A percentile compares a stretch with the other conserved stretches of the same genome.
Evolutionary conservation across 2,329 filamentous ascomycete genomes (phyloP).

Genomic region (Fulvia fulva): DNA sequence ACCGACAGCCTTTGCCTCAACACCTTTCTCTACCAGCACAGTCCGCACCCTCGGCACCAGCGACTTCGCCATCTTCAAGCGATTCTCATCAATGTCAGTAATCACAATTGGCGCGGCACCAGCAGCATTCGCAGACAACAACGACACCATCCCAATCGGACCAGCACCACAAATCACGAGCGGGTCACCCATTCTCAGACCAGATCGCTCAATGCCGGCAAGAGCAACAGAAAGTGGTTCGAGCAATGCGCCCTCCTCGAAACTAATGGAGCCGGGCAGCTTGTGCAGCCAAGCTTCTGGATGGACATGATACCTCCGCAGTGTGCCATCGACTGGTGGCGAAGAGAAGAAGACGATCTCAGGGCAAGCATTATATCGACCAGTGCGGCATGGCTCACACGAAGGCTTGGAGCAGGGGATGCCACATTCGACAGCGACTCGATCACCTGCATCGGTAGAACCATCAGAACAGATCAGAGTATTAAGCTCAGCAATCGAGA

Average conservation of each 20-base stretch:
- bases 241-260: slow-evolving; percentile 44
- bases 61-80: slow-evolving; percentile 37
- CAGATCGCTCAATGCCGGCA: slow-evolving; percentile 40
- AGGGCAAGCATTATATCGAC: slow-evolving; percentile 30
- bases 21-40: slow-evolving; percentile 35
- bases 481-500: not conserved
- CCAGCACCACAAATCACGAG: slow-evolving; percentile 37
- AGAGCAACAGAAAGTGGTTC: slow-evolving; percentile 49
- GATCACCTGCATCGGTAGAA: slow-evolving; percentile 23
- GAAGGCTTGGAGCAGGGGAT: slow-evolving; percentile 30
- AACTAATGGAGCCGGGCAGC: slow-evolving; percentile 37
- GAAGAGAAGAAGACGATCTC: slow-evolving; percentile 31
- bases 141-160: slow-evolving; percentile 38
- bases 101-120: slow-evolving; percentile 44
- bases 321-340: slow-evolving; percentile 30
- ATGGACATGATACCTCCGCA: slow-evolving; percentile 32
- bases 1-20: slow-evolving; percentile 35
- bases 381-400: slow-evolving; percentile 30
- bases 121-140: slow-evolving; percentile 43
- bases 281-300: slow-evolving; percentile 32
- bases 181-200: slow-evolving; percentile 38
- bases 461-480: no score
- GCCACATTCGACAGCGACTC: slow-evolving; percentile 33
- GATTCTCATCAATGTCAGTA: slow-evolving; percentile 42
- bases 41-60: slow-evolving; percentile 37